phyloP scores from a whole-genome alignment of 208 protist species.

The Trypanosoma mega region DNA sequence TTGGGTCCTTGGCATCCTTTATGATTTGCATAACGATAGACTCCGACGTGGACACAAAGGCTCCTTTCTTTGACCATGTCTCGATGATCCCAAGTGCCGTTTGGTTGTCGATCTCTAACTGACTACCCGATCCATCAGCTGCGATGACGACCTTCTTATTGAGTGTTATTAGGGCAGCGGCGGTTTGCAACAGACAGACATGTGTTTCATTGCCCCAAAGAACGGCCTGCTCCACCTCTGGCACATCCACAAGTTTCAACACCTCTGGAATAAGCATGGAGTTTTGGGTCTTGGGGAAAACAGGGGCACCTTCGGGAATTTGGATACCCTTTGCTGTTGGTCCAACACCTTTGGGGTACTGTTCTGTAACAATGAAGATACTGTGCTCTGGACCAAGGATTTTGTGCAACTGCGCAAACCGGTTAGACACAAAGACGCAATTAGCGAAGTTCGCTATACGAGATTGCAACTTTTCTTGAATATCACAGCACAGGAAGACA shows the following conservation, averaged over 20 bases:
- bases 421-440: constrained; percentile 50
- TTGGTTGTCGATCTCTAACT: constrained; percentile 28
- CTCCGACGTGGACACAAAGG: constrained; percentile 20
- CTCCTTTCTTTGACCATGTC: constrained; percentile 26
- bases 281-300: constrained; percentile 44
- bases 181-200: constrained; percentile 67
- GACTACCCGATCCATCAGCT: constrained; percentile 48
- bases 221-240: constrained; percentile 63
- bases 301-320: constrained; percentile 32
- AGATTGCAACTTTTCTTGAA: constrained; percentile 44
- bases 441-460: constrained; percentile 42
- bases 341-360: constrained; percentile 46
- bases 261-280: constrained; percentile 53
- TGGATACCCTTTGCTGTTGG: constrained; percentile 32
- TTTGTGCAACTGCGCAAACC: constrained; percentile 34
- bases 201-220: constrained; percentile 76
- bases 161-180: constrained; percentile 49
- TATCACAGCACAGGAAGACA: constrained; percentile 69
- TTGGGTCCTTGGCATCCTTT: constrained; percentile 11
- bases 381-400: constrained; percentile 27
- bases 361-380: constrained; percentile 54
- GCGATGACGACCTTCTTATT: constrained; percentile 58
- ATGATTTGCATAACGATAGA: constrained; percentile 19
- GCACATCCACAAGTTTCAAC: constrained; percentile 33
- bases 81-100: constrained; percentile 36